Evolutionary conservation across 225 moss, liverwort and hornwort genomes (phyloP).

Genomic region (Polytrichum formosum): DNA sequence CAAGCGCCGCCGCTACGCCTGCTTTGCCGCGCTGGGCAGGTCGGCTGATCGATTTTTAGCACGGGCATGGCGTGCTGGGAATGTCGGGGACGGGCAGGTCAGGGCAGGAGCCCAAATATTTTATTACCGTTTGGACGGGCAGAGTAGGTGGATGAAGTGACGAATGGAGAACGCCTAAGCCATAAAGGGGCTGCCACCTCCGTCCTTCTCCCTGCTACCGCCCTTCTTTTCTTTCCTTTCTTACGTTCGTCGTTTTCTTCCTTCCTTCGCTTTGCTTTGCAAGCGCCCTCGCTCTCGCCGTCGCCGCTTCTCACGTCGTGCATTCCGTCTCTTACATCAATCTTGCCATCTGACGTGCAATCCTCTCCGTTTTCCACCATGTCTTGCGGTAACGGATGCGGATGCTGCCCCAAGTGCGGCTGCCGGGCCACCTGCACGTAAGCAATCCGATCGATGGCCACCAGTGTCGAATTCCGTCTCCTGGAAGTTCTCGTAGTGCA

Average conservation of each 20-base stretch:
- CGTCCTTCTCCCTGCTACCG: not conserved
- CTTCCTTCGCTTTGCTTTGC: not conserved
- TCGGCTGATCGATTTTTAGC: too few relatives aligned
- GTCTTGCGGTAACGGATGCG: constrained; percentile 59
- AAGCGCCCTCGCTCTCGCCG: not conserved
- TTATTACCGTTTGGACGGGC: too few relatives aligned
- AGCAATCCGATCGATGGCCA: constrained; percentile 2
- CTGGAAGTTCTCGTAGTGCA: too few relatives aligned
- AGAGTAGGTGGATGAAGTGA: too few relatives aligned
- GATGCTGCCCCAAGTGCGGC: constrained; percentile 63
- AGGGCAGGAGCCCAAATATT: too few relatives aligned
- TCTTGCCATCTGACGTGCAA: not conserved
- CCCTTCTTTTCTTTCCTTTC: not conserved
- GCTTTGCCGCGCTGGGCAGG: too few relatives aligned
- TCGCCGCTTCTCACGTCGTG: not conserved
- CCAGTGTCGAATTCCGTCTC: too few relatives aligned
- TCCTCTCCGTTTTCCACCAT: not conserved
- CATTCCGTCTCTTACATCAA: not conserved
- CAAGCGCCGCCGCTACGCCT: too few relatives aligned
- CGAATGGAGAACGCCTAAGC: too few relatives aligned
- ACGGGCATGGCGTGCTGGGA: too few relatives aligned
- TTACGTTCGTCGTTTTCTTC: not conserved
- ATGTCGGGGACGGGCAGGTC: too few relatives aligned
- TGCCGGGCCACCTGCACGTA: constrained; percentile 54
- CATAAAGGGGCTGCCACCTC: not conserved